Evolutionary conservation across 352 stramenopile genomes (phyloP).

Genomic region (Pythium apleroticum): DNA sequence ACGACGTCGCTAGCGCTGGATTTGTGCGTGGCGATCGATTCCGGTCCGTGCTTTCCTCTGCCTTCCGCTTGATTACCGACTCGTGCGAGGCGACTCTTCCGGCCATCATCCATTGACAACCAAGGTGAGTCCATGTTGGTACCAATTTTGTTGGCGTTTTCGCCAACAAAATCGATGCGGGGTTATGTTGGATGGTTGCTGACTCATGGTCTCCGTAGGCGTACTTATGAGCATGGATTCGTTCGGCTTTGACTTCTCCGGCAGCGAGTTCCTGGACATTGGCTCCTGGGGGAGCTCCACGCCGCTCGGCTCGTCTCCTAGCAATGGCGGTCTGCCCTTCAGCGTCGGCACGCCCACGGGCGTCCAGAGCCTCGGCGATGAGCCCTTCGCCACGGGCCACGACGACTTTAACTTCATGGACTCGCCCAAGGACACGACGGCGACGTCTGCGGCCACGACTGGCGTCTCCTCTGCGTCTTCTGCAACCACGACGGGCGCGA

Average conservation of each 20-base stretch:
- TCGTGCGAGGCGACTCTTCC: slow-evolving; percentile 2
- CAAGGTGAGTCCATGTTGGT: not conserved
- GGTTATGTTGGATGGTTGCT: slow-evolving; percentile 4
- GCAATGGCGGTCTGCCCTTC: slow-evolving; percentile 62
- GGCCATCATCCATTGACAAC: slow-evolving; percentile 5
- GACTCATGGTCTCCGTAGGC: not conserved
- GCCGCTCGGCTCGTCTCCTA: slow-evolving; percentile 70
- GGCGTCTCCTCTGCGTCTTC: slow-evolving; percentile 20
- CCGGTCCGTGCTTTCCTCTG: not conserved
- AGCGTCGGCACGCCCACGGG: slow-evolving; percentile 84
- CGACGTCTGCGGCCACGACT: slow-evolving; percentile 3
- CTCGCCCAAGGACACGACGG: slow-evolving; percentile 57
- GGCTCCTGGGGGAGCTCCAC: slow-evolving; percentile 68
- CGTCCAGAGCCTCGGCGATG: slow-evolving; percentile 79
- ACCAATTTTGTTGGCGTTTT: not conserved
- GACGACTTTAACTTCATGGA: slow-evolving; percentile 83
- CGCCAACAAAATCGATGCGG: not conserved
- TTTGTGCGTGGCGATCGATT: not conserved
- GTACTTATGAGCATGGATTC: slow-evolving; percentile 59
- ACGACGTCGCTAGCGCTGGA: not conserved
- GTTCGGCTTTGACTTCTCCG: slow-evolving; percentile 82
- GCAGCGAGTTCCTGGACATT: slow-evolving; percentile 73
- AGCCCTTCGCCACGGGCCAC: slow-evolving; percentile 56
- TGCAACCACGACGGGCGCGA: slow-evolving; percentile 6
- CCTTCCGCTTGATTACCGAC: not conserved